A percentile compares a stretch with the other conserved stretches of the same genome.
phyloP scores from a whole-genome alignment of 768 basidiomycete species.

The Gelatoporia subvermispora region DNA sequence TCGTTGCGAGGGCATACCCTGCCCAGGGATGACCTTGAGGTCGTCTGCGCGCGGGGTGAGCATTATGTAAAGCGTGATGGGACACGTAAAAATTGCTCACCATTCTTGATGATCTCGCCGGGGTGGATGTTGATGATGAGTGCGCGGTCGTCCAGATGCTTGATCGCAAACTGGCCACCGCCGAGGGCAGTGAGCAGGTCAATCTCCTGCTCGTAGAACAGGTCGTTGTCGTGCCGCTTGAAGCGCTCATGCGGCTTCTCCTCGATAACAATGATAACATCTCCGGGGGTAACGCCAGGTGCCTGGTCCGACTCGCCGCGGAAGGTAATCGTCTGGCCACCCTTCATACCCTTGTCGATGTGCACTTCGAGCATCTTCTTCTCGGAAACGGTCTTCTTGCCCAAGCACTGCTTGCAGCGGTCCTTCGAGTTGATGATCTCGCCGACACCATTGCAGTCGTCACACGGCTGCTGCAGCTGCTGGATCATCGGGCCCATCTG shows the following conservation, averaged over 20 bases:
- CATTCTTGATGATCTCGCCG: slow-evolving; percentile 90
- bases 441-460: slow-evolving; percentile 90
- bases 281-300: slow-evolving; percentile 84
- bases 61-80: not conserved
- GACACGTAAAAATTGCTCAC: slow-evolving; percentile 41
- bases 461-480: slow-evolving; percentile 93
- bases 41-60: slow-evolving; percentile 48
- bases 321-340: slow-evolving; percentile 86
- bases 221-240: slow-evolving; percentile 84
- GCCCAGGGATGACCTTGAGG: slow-evolving; percentile 85
- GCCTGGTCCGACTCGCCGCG: slow-evolving; percentile 90
- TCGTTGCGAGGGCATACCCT: slow-evolving; percentile 98
- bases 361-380: slow-evolving; percentile 97
- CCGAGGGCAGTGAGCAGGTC: slow-evolving; percentile 91
- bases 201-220: slow-evolving; percentile 82
- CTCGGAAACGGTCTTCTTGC: slow-evolving; percentile 91
- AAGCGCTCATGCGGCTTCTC: slow-evolving; percentile 89
- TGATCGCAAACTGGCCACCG: slow-evolving; percentile 86
- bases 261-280: slow-evolving; percentile 91
- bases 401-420: slow-evolving; percentile 87
- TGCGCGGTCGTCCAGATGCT: slow-evolving; percentile 90
- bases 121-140: slow-evolving; percentile 79
- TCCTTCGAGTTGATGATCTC: slow-evolving; percentile 94
- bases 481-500: slow-evolving; percentile 99
- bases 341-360: slow-evolving; percentile 97